Evolutionary conservation across 1,139 yeast species (phyloP).

Genomic region (Fermentozyma sake): DNA sequence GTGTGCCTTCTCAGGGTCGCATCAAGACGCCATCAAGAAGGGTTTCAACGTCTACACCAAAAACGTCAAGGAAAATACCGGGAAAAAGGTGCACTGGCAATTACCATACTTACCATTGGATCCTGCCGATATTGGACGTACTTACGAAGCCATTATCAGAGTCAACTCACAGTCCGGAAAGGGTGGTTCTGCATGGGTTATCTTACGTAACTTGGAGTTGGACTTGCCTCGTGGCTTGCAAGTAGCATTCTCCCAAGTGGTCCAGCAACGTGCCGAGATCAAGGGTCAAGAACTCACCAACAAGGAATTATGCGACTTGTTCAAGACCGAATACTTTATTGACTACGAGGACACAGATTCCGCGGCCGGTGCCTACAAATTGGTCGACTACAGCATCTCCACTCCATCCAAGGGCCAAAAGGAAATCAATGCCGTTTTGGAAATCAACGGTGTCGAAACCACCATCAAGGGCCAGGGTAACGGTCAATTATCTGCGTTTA

Average conservation of each 20-base stretch:
- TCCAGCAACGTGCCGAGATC: conserved; percentile 76
- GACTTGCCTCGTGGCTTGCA: conserved; percentile 92
- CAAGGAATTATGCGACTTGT: conserved; percentile 70
- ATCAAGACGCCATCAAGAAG: conserved; percentile 97
- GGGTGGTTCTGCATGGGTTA: conserved; percentile 98
- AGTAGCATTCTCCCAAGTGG: conserved; percentile 80
- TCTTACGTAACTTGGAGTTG: conserved; percentile 78
- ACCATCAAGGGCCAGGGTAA: conserved; percentile 73
- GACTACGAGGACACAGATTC: conserved; percentile 42
- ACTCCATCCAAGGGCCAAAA: conserved; percentile 23
- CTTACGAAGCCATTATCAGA: conserved; percentile 94
- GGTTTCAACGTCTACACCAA: conserved; percentile 68
- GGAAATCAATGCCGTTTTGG: conserved; percentile 32
- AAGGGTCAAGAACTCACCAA: conserved; percentile 82
- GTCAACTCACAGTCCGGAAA: conserved; percentile 98
- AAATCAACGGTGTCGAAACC: conserved; percentile 44
- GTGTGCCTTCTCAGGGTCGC: conserved; percentile 94
- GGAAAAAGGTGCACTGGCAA: conserved; percentile 55
- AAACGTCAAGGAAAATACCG: conserved; percentile 21
- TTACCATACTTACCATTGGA: conserved; percentile 95
- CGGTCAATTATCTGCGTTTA: conserved; percentile 92
- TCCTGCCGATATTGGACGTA: conserved; percentile 94
- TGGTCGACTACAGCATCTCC: conserved; percentile 49
- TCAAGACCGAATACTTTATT: conserved; percentile 67
- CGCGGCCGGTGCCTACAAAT: conserved; percentile 20